phyloP scores from a whole-genome alignment of 2,329 filamentous ascomycete genomes.

The Monosporascus sp. region DNA sequence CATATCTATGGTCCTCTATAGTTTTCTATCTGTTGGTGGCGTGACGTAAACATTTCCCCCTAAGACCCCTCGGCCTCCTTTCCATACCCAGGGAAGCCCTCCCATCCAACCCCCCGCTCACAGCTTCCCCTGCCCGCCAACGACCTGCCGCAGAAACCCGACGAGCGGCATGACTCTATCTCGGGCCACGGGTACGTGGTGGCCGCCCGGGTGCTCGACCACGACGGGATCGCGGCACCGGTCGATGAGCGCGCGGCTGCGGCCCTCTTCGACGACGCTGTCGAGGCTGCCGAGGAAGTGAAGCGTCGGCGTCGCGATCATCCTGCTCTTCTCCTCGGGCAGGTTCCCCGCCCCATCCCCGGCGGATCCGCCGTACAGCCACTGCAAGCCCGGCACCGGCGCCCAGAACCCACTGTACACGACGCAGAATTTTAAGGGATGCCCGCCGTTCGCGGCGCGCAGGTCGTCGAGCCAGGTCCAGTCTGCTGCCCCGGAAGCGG shows the following conservation, averaged over 20 bases:
- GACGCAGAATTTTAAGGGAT: constrained; percentile 52
- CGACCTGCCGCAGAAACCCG: constrained; percentile 55
- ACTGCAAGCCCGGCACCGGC: constrained; percentile 22
- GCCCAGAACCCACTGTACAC: constrained; percentile 62
- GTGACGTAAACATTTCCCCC: neutral
- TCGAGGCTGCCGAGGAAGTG: constrained; percentile 82
- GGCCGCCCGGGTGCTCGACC: constrained; percentile 76
- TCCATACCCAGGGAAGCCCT: constrained; percentile 3
- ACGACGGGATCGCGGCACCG: constrained; percentile 51
- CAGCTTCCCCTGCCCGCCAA: constrained; percentile 11
- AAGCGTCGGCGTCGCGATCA: constrained; percentile 67
- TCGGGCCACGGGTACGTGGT: constrained; percentile 80
- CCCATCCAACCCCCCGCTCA: constrained; percentile 4
- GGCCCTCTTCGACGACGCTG: constrained; percentile 76
- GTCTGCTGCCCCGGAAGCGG: constrained; percentile 19
- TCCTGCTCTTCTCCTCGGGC: neutral
- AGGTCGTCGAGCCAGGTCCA: constrained; percentile 38
- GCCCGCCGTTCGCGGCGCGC: constrained; percentile 42
- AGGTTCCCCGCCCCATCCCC: neutral
- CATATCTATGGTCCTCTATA: neutral
- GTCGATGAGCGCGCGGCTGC: constrained; percentile 63
- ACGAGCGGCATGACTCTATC: constrained; percentile 74
- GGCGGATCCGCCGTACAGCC: constrained; percentile 21
- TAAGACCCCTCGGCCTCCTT: constrained; percentile 9
- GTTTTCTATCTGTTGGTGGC: neutral